phyloP scores from a whole-genome alignment of 2,329 filamentous ascomycete species.

The Colletotrichum graminicola region DNA sequence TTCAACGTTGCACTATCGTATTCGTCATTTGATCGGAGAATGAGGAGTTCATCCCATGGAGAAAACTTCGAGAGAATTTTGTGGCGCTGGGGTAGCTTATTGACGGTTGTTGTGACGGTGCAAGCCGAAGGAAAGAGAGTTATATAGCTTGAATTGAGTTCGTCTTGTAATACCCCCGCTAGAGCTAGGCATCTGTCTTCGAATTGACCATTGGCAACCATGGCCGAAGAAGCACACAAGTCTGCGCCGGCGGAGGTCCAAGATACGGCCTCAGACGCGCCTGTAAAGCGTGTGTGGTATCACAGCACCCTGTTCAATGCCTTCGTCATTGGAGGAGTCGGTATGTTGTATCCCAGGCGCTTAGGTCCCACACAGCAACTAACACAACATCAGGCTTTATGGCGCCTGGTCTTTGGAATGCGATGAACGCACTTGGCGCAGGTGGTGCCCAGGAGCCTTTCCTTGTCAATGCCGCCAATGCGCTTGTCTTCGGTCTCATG shows the following conservation, averaged over 20 bases:
- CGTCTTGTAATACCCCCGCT: neutral
- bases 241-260: slow-evolving; percentile 18
- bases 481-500: slow-evolving; percentile 62
- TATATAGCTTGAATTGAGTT: neutral
- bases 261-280: neutral
- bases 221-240: slow-evolving; percentile 28
- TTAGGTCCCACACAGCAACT: neutral
- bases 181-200: neutral
- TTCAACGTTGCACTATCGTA: slow-evolving; percentile 26
- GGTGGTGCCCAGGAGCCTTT: slow-evolving; percentile 65
- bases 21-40: slow-evolving; percentile 34
- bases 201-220: neutral
- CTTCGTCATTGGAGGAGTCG: slow-evolving; percentile 64
- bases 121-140: neutral
- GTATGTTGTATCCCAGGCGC: slow-evolving; percentile 41
- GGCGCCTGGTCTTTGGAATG: slow-evolving; percentile 66
- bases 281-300: slow-evolving; percentile 55
- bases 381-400: slow-evolving; percentile 52
- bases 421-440: slow-evolving; percentile 66
- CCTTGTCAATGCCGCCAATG: slow-evolving; percentile 65
- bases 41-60: slow-evolving; percentile 16
- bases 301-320: slow-evolving; percentile 66
- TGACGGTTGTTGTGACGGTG: neutral
- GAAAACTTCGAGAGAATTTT: slow-evolving; percentile 6
- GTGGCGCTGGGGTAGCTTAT: neutral